Percentiles rank a stretch among this genome's conserved stretches.
Evolutionary conservation across 2,329 filamentous ascomycete species (phyloP).

Genomic region (Cercospora zeina): DNA sequence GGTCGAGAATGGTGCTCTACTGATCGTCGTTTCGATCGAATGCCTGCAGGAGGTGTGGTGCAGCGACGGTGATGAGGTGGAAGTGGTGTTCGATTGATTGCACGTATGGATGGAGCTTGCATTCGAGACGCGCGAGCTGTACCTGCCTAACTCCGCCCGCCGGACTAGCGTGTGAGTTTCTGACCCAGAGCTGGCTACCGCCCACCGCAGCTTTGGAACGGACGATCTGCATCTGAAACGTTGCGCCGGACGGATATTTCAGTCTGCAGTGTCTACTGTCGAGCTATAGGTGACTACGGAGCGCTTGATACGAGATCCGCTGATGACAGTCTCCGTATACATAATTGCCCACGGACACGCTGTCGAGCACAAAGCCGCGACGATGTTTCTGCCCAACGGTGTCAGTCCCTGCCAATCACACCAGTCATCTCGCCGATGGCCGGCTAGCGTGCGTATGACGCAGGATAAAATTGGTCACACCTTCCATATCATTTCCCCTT

Average conservation of each 20-base stretch:
- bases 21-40: neutral
- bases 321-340: neutral
- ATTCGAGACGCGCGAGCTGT: constrained; percentile 14
- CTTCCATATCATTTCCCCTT: neutral
- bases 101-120: constrained; percentile 14
- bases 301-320: neutral
- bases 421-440: neutral
- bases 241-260: neutral
- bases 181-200: neutral
- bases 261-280: neutral
- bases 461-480: constrained; percentile 21
- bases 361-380: constrained; percentile 4
- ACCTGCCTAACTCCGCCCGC: constrained; percentile 16
- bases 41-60: neutral
- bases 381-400: constrained; percentile 14
- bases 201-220: neutral
- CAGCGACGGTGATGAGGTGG: neutral
- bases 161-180: constrained; percentile 3
- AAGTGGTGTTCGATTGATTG: neutral
- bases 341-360: neutral
- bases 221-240: neutral
- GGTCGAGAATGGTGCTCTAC: neutral
- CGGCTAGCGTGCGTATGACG: constrained; percentile 17
- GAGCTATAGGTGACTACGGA: neutral
- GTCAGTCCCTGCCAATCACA: constrained; percentile 13